Conservation (phyloP, 2,329 filamentous ascomycete species). For the Cladophialophora yegresii region DNA sequence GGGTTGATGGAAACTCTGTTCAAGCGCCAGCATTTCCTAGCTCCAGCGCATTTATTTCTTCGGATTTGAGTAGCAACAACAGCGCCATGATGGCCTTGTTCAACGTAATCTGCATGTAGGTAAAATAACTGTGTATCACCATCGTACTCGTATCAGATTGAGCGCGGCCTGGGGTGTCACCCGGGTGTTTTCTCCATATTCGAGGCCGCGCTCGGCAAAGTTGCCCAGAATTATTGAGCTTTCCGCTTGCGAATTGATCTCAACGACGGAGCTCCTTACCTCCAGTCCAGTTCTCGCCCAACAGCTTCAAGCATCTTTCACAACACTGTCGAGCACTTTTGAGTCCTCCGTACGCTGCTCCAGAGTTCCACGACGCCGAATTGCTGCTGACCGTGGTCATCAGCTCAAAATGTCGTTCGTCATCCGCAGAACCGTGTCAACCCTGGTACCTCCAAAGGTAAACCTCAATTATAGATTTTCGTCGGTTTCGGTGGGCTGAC, state of each 20-base stretch:
- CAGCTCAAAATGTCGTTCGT: conserved; percentile 82
- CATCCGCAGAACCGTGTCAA: conserved; percentile 87
- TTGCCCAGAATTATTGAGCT: conserved; percentile 5
- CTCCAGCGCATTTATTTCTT: too few species aligned
- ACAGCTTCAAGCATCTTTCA: conserved; percentile 22
- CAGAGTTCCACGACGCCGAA: background rate
- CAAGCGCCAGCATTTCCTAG: too few species aligned
- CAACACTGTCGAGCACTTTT: conserved; percentile 21
- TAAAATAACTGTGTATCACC: too few species aligned
- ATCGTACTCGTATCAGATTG: too few species aligned
- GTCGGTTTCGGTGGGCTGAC: conserved; percentile 14
- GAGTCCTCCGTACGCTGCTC: conserved; percentile 23
- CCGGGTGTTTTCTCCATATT: too few species aligned
- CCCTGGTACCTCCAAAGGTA: conserved; percentile 99
- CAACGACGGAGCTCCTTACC: conserved; percentile 16
- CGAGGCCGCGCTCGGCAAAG: conserved; percentile 1
- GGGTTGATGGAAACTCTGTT: too few species aligned
- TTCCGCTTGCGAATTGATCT: conserved; percentile 2
- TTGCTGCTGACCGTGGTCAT: conserved; percentile 5
- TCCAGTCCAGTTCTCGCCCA: conserved; percentile 8
- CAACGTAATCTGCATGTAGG: too few species aligned
- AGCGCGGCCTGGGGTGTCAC: too few species aligned
- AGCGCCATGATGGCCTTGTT: too few species aligned
- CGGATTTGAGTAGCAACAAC: too few species aligned
- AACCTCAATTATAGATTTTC: conserved; percentile 23